Evolutionary conservation across 116 monocot species (phyloP), one percentile per base, ranked within the genome.

Genomic region (Posidonia oceanica): DNA sequence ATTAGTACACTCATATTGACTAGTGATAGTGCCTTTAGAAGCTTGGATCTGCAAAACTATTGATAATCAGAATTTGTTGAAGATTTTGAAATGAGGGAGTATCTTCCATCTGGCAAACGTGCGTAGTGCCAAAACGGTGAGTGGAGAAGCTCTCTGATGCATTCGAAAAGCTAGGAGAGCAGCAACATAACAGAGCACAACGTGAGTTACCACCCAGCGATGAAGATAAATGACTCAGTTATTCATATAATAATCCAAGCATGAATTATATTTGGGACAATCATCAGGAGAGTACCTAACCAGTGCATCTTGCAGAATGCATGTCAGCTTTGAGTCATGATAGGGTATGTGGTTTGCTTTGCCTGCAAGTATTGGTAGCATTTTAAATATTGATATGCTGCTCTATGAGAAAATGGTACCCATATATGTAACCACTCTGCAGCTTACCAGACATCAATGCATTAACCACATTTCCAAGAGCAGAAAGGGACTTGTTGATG

Each of bases 271-370:
- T n/a, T n/a, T n/a, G n/a, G n/a, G n/a, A n/a, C n/a, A n/a, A n/a
- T n/a, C 18, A 52, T 20, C 5, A 22, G 23, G 39, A 12, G 51
- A 14, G 18, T 53, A 22, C 22, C 77, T 73, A 39, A 94, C 94
- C 87, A 94, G 71, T 71, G 86, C 74, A 86, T 93, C 93, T 79
- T 89, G 89, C n/a, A 94, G 83, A 79, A 94, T 82, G 39, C 93
- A 89, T 54, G 93, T 89, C 53, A 94, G 87, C 72, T 87, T 89
- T 16, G 89, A 94, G 70, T 89, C 89, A 7, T 89, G 86, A 52
- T 85, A 94, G 56, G 89, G 93, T 36, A 94, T 84, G 71, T 94
- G 89, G 54, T 80, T 85, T 36, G 59, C 64, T 77, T 81, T 89
- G 29, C 87, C 93, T 89, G 80, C 56, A 64, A 65, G 2, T 53